phyloP scores from a whole-genome alignment of 805 yeast genomes.

The Teunomyces panamensis region DNA sequence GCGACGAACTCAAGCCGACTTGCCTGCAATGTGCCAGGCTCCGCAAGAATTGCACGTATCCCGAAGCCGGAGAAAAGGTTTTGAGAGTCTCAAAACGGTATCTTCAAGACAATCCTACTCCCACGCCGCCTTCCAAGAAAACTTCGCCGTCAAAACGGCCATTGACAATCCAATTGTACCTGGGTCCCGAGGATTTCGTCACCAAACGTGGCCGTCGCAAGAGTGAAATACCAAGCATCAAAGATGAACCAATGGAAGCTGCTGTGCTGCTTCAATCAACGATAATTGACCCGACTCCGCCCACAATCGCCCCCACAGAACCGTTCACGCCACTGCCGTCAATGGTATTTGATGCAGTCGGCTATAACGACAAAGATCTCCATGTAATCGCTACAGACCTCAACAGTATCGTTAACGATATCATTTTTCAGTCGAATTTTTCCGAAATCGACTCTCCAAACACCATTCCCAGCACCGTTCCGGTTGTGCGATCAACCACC shows the following conservation, averaged over 20 bases:
- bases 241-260: neutral
- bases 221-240: neutral
- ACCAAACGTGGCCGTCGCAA: neutral
- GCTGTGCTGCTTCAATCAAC: neutral
- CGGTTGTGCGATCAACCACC: neutral
- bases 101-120: constrained; percentile 5
- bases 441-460: neutral
- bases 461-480: neutral
- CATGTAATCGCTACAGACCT: constrained; percentile 36
- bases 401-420: constrained; percentile 37
- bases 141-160: neutral
- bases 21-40: constrained; percentile 34
- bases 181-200: constrained; percentile 9
- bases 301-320: neutral
- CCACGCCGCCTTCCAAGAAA: neutral
- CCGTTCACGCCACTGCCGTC: neutral
- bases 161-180: constrained; percentile 7
- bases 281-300: neutral
- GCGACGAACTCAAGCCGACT: constrained; percentile 32
- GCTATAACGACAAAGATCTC: constrained; percentile 30
- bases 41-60: constrained; percentile 33
- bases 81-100: constrained; percentile 21
- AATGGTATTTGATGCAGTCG: neutral
- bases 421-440: constrained; percentile 12
- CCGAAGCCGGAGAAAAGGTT: constrained; percentile 35